These are phyloP conservation scores for Leishmania arabica DNA, from an alignment of 208 protist species.

Conservation along the genomic window DNA sequence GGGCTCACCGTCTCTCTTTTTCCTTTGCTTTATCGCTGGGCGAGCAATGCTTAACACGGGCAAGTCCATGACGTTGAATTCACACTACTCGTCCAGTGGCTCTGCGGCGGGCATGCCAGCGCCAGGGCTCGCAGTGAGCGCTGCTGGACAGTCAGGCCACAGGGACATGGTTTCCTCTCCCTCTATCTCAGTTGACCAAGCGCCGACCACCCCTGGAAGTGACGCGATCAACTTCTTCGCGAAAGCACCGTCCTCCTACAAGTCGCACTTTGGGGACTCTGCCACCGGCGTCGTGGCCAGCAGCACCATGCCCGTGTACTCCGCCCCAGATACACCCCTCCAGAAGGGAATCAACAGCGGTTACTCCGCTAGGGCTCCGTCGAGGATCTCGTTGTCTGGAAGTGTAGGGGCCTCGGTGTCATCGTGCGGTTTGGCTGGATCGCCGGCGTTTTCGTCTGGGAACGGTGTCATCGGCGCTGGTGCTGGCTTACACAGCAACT, in stretches of 20 bases:
- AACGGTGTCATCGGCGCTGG: not conserved
- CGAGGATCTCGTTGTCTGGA: not conserved
- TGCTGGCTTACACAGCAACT: slow-evolving; percentile 1
- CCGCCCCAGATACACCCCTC: not conserved
- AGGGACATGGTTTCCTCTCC: not conserved
- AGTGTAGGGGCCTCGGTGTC: not conserved
- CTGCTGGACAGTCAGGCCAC: not conserved
- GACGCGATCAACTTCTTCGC: slow-evolving; percentile 9
- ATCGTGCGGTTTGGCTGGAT: not conserved
- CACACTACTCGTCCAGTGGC: not conserved
- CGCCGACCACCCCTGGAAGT: not conserved
- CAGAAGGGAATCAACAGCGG: not conserved
- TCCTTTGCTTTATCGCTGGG: not conserved
- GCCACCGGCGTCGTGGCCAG: slow-evolving; percentile 8
- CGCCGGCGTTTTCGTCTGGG: slow-evolving; percentile 5
- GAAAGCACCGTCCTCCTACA: slow-evolving; percentile 22
- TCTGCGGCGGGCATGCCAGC: not conserved
- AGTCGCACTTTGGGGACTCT: slow-evolving; percentile 32
- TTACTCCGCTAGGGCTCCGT: not conserved
- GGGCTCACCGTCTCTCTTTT: not conserved
- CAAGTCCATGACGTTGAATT: not conserved
- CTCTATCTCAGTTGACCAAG: not conserved
- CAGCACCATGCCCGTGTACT: slow-evolving; percentile 4
- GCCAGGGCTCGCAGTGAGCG: slow-evolving; percentile 3
- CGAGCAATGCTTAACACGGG: not conserved